phyloP scores from a whole-genome alignment of 2,329 filamentous ascomycete genomes.

The Fusarium euwallaceae region DNA sequence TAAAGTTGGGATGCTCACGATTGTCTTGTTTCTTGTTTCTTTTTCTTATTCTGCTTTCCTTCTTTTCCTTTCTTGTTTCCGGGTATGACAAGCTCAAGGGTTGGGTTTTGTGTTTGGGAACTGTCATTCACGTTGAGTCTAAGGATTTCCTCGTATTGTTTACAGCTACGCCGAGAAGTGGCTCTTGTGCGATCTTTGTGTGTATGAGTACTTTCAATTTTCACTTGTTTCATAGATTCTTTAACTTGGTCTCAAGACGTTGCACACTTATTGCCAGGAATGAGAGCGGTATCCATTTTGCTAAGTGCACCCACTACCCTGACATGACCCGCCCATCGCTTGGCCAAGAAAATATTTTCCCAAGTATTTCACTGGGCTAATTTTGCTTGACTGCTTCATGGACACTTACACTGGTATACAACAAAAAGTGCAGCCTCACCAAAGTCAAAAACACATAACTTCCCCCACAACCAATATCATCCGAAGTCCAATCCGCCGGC shows the following conservation, averaged over 20 bases:
- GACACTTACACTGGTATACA: background rate
- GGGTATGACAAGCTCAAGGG: background rate
- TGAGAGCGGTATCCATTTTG: background rate
- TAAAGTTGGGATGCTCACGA: background rate
- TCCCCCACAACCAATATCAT: slow-evolving; percentile 17
- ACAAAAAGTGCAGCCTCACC: slow-evolving; percentile 7
- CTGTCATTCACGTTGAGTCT: background rate
- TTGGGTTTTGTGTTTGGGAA: background rate
- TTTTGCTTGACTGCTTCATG: background rate
- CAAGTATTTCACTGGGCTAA: background rate
- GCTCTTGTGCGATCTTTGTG: background rate
- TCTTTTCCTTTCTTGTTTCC: background rate
- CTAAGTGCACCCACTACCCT: background rate
- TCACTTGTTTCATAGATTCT: background rate
- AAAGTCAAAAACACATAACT: slow-evolving; percentile 16
- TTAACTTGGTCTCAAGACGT: background rate
- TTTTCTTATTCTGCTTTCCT: background rate
- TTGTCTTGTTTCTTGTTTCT: too few relatives aligned
- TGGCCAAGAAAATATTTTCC: background rate
- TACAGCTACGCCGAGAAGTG: background rate
- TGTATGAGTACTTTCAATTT: background rate
- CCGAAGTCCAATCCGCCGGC: slow-evolving; percentile 5
- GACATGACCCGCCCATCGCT: background rate
- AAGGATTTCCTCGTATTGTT: background rate
- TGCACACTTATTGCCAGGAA: background rate